A percentile compares a stretch with the other conserved stretches of the same genome.
Evolutionary conservation across 1,139 yeast species (phyloP).

Genomic region (Saccharomycopsis crataegensis): DNA sequence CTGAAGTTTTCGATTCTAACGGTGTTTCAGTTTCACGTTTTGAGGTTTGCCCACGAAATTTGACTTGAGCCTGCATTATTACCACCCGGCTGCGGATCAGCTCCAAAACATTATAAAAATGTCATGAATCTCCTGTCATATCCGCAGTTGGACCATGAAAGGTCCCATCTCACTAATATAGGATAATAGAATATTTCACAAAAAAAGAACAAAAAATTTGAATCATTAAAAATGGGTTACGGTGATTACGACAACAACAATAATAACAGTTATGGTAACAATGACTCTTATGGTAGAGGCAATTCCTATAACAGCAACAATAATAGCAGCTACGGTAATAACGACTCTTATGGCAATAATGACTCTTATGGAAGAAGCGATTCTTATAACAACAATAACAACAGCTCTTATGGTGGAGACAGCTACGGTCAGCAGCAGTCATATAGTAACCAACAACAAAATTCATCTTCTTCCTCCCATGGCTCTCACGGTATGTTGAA

Average conservation of each 20-base stretch:
- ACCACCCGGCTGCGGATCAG: too few species aligned
- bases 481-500: slow-evolving; percentile 2
- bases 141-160: too few species aligned
- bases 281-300: slow-evolving; percentile 1
- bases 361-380: slow-evolving; percentile 5
- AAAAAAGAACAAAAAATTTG: too few species aligned
- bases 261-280: slow-evolving; percentile 7
- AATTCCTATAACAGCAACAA: slow-evolving; percentile 4
- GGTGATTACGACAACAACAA: slow-evolving; percentile 7
- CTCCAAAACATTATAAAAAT: too few species aligned
- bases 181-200: too few species aligned
- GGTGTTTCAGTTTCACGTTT: too few species aligned
- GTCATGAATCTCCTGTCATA: too few species aligned
- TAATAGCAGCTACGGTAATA: slow-evolving; percentile 5
- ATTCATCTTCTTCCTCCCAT: background rate
- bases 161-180: too few species aligned
- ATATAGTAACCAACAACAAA: background rate
- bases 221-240: slow-evolving; percentile 3
- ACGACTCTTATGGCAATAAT: background rate
- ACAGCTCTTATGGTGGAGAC: background rate
- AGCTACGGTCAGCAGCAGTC: background rate
- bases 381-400: slow-evolving; percentile 1
- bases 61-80: too few species aligned
- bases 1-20: too few species aligned
- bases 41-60: too few species aligned